A percentile compares a stretch with the other conserved stretches of the same genome.
phyloP scores from a whole-genome alignment of 352 stramenopile species.

The Pythium pectinolyticum region DNA sequence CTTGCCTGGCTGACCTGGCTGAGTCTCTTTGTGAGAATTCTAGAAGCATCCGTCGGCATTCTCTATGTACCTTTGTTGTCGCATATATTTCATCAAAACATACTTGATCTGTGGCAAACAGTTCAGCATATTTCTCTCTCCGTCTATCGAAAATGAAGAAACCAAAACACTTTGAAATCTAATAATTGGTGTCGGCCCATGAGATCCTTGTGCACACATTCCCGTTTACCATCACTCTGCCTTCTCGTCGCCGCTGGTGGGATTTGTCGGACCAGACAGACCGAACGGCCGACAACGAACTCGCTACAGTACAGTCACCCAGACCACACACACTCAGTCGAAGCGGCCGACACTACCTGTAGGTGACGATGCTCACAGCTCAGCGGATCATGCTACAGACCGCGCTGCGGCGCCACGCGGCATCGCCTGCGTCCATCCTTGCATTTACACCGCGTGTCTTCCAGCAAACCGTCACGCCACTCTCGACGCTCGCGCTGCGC shows the following conservation, averaged over 20 bases:
- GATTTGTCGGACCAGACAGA: slow-evolving; percentile 3
- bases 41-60: too few relatives aligned
- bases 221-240: slow-evolving; percentile 11
- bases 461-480: slow-evolving; percentile 9
- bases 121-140: too few relatives aligned
- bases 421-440: background rate
- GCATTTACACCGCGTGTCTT: background rate
- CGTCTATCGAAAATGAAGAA: background rate
- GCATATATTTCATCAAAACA: too few relatives aligned
- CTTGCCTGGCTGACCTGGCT: too few relatives aligned
- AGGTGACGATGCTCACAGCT: slow-evolving; percentile 18
- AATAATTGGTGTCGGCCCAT: background rate
- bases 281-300: background rate
- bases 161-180: background rate
- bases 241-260: background rate
- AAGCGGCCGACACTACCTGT: too few relatives aligned
- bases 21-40: too few relatives aligned
- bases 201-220: background rate
- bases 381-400: slow-evolving; percentile 13
- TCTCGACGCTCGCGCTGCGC: slow-evolving; percentile 15
- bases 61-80: too few relatives aligned
- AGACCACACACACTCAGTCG: background rate
- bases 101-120: background rate
- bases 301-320: background rate
- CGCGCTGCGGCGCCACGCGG: slow-evolving; percentile 9